Percentiles rank a stretch among this genome's conserved stretches.
These are phyloP conservation scores for Ophiobolus disseminans DNA, from an alignment of 2,329 filamentous ascomycete genomes.

Conservation along the genomic window DNA sequence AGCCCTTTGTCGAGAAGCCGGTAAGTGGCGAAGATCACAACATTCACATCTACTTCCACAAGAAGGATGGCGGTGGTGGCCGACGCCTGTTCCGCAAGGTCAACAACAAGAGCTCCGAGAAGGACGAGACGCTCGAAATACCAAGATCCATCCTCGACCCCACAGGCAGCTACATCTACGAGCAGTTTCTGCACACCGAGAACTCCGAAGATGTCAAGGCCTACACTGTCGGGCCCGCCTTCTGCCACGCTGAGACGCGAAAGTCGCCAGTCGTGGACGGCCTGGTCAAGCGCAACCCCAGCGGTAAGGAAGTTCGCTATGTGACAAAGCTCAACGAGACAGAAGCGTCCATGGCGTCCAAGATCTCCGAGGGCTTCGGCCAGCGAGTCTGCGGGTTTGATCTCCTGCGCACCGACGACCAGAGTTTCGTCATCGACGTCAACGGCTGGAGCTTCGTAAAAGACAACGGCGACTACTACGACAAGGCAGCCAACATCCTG, in stretches of 20 bases:
- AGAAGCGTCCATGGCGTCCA: constrained; percentile 85
- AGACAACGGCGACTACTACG: constrained; percentile 98
- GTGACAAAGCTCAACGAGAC: constrained; percentile 83
- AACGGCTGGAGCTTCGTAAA: constrained; percentile 99
- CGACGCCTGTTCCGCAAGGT: constrained; percentile 94
- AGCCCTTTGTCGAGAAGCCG: constrained; percentile 98
- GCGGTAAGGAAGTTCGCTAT: constrained; percentile 96
- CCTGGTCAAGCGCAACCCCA: constrained; percentile 91
- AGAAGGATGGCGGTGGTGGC: constrained; percentile 84
- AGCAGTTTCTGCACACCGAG: constrained; percentile 95
- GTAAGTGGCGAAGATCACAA: constrained; percentile 99
- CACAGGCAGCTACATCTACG: constrained; percentile 88
- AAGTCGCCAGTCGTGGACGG: constrained; percentile 98
- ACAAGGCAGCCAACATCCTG: constrained; percentile 85
- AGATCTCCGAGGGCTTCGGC: constrained; percentile 89
- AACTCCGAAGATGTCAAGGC: constrained; percentile 99
- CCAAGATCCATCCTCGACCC: constrained; percentile 84
- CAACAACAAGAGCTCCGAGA: constrained; percentile 98
- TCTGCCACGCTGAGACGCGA: constrained; percentile 94
- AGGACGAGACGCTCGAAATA: constrained; percentile 75
- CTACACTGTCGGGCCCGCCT: constrained; percentile 91
- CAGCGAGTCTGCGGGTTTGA: constrained; percentile 97
- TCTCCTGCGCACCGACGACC: constrained; percentile 82
- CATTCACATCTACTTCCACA: constrained; percentile 96
- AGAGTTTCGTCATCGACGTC: constrained; percentile 97